phyloP scores from a whole-genome alignment of 2,329 filamentous ascomycete species.

The Eutypella sp. region DNA sequence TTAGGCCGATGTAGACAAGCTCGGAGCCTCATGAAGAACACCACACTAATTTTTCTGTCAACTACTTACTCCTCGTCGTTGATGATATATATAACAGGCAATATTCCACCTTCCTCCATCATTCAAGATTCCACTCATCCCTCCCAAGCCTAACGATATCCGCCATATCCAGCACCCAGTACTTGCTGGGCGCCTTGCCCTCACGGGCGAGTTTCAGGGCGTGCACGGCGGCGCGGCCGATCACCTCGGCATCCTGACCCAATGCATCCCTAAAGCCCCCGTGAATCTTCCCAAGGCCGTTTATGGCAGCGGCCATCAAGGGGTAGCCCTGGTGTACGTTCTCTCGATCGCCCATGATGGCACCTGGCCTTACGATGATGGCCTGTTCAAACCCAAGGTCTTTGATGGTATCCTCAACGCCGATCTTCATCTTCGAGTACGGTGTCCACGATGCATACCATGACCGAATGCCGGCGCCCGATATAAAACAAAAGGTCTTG shows the following conservation, averaged over 20 bases:
- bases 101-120: no score
- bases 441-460: slow-evolving; percentile 38
- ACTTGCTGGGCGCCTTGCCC: slow-evolving; percentile 55
- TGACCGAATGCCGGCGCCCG: slow-evolving; percentile 45
- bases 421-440: slow-evolving; percentile 71
- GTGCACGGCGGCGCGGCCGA: slow-evolving; percentile 61
- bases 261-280: slow-evolving; percentile 56
- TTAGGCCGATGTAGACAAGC: no score
- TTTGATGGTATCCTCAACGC: slow-evolving; percentile 75
- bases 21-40: no score
- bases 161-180: slow-evolving; percentile 52
- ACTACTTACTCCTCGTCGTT: no score
- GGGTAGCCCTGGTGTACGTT: slow-evolving; percentile 55
- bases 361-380: slow-evolving; percentile 67
- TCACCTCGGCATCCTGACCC: slow-evolving; percentile 70
- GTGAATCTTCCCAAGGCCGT: slow-evolving; percentile 49
- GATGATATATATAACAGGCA: no score
- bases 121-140: slow-evolving; percentile 43
- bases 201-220: slow-evolving; percentile 54
- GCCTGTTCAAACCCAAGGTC: slow-evolving; percentile 70
- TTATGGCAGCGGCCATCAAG: slow-evolving; percentile 50
- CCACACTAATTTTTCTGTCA: no score
- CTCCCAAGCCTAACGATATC: slow-evolving; percentile 67
- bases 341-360: slow-evolving; percentile 69
- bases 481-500: slow-evolving; percentile 74